Evolutionary conservation across 345 rosid species (phyloP).

Genomic region (Dipteronia sinensis): DNA sequence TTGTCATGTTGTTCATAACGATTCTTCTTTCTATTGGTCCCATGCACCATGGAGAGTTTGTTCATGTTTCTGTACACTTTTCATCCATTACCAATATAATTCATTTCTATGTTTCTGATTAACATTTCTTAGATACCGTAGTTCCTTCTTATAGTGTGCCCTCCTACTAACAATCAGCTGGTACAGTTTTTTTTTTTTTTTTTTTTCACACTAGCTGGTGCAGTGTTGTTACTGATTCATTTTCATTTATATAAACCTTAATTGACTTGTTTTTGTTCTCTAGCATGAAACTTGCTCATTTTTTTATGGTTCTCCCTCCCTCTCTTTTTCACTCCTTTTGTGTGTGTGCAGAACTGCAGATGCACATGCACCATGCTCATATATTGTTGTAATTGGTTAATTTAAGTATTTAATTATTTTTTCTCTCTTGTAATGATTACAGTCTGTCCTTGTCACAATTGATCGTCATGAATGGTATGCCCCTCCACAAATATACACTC

Average conservation of each 20-base stretch:
- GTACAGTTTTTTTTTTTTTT: too few relatives aligned
- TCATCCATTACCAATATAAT: neutral
- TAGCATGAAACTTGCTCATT: neutral
- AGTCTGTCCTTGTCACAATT: constrained; percentile 83
- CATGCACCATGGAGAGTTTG: too few relatives aligned
- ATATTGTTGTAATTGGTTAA: neutral
- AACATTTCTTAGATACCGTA: neutral
- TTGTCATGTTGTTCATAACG: neutral
- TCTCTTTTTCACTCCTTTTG: neutral
- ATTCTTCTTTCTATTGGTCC: neutral
- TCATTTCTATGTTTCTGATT: neutral
- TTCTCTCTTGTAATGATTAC: constrained; percentile 34
- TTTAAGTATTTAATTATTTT: neutral
- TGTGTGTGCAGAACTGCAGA: neutral
- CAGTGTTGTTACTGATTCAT: neutral
- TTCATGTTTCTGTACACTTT: neutral
- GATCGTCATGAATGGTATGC: constrained; percentile 99
- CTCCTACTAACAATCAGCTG: neutral
- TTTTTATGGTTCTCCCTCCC: neutral
- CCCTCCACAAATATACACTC: constrained; percentile 84
- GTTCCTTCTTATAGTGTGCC: neutral
- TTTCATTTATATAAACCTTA: neutral
- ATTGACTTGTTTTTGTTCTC: neutral
- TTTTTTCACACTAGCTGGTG: too few relatives aligned
- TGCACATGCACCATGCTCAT: neutral